Evolutionary conservation across 441 rosid species (phyloP), one percentile per base, ranked within the genome.

Genomic region (Erodium moschatum): DNA sequence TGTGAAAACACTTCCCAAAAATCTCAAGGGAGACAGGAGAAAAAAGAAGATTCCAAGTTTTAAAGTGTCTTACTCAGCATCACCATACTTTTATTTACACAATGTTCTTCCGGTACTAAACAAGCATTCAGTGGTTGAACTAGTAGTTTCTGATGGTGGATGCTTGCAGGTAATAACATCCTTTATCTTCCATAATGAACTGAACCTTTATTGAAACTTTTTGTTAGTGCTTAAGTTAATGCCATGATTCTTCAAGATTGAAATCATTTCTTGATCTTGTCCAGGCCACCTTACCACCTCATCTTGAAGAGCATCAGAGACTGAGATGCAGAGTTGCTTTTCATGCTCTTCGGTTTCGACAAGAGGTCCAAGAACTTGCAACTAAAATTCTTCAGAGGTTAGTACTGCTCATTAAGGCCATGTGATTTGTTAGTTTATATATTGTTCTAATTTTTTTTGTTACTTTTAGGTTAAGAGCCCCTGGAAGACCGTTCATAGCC

Each of bases 271-370:
- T 74, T 44, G 48, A 75, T 68, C 72, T 76, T 70, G 13, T 66
- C 1, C 76, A 94, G 98, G 89, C 98, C 68, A 77, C 72, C 56
- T 91, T 94, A 77, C 96, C 97, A 0, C 78, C 81, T 58, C 80
- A 86, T 70, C 88, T 91, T 70, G 97, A 87, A 79, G 99, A 94
- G 72, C 88, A 85, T 79, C 99, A 94, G 69, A 87, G 97, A 77
- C 80, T 94, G 74, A 87, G 98, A 78, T 94, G 97, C 78, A 83
- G 98, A 70, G 97, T 91, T 71, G 87, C 92, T 50, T 94, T 84
- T 79, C 94, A 89, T 68, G 97, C 97, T 18, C 85, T 94, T 58
- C 81, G 79, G 64, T 91, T 94, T 72, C 80, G 99, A 63, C 82
- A 88, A 71, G 97, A 91, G 78, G 90, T 94, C 74, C 94, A 88